Percentiles rank a stretch among this genome's conserved stretches.
These are phyloP conservation scores for Salvia miltiorrhiza DNA, from an alignment of 257 asterid species.

Conservation along the genomic window DNA sequence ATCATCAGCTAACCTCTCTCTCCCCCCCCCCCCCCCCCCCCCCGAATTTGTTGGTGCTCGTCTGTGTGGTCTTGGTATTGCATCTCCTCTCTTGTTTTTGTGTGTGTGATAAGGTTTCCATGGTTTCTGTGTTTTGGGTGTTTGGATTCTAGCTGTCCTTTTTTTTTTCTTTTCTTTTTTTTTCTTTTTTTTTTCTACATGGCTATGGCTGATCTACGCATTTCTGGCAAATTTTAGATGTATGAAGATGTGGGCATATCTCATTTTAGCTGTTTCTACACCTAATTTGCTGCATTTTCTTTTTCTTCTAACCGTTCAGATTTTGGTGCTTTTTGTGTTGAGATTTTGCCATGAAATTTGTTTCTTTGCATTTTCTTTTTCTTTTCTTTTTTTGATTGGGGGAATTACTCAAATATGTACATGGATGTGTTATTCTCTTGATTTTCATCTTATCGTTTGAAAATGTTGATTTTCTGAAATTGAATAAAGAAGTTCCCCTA, in stretches of 20 bases:
- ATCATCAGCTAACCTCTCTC: conserved; percentile 12
- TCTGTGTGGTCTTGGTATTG: conserved; percentile 8
- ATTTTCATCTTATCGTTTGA: not conserved
- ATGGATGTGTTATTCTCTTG: not conserved
- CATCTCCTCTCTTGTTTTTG: conserved; percentile 17
- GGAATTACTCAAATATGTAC: not conserved
- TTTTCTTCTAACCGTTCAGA: not conserved
- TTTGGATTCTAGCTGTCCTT: conserved; percentile 25
- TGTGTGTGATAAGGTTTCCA: conserved; percentile 17
- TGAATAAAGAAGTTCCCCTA: not conserved
- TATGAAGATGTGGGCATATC: conserved; percentile 25
- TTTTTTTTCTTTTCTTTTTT: conserved; percentile 17
- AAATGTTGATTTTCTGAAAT: too few relatives aligned
- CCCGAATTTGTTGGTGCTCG: not conserved
- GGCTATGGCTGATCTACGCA: conserved; percentile 36
- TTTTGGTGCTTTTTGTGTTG: conserved; percentile 3
- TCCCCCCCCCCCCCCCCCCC: conserved; percentile 5
- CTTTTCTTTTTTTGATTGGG: not conserved
- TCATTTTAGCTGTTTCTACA: conserved; percentile 22
- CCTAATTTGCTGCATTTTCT: conserved; percentile 17
- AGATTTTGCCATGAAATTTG: not conserved
- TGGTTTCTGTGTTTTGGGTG: conserved; percentile 3
- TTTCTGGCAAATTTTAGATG: conserved; percentile 23
- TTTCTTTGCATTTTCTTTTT: not conserved
- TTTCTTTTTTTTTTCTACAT: conserved; percentile 14